A percentile compares a stretch with the other conserved stretches of the same genome.
Evolutionary conservation across 2,329 filamentous ascomycete genomes (phyloP).

Genomic region (Colletotrichum sp.): DNA sequence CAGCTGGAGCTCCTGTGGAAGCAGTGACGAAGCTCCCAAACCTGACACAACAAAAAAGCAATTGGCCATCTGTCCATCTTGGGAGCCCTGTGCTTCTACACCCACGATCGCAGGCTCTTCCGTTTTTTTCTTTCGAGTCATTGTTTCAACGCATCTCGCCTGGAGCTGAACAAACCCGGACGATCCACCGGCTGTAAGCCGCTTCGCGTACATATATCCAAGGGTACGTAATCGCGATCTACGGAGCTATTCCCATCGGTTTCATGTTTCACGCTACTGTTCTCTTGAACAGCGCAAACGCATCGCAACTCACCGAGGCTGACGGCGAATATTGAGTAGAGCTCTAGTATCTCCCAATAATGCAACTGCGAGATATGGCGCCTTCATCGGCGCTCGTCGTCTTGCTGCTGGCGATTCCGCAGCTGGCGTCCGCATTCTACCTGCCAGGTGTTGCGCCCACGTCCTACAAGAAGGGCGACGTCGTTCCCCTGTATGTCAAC

Average conservation of each 20-base stretch:
- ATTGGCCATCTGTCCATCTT: constrained; percentile 13
- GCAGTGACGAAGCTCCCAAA: constrained; percentile 1
- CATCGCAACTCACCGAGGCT: not conserved
- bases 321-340: not conserved
- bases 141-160: not conserved
- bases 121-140: not conserved
- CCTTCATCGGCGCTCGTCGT: constrained; percentile 54
- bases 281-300: not conserved
- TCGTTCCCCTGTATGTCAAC: constrained; percentile 90
- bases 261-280: not conserved
- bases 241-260: constrained; percentile 12
- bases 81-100: not conserved
- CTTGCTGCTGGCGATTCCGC: constrained; percentile 55
- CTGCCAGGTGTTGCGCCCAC: constrained; percentile 94
- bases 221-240: constrained; percentile 16
- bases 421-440: constrained; percentile 80
- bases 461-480: constrained; percentile 81
- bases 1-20: not conserved
- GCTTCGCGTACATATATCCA: constrained; percentile 1
- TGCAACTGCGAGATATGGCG: constrained; percentile 52
- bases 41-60: not conserved
- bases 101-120: not conserved
- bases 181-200: constrained; percentile 15
- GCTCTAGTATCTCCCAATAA: constrained; percentile 26
- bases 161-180: not conserved